These are phyloP conservation scores for Camelina neglecta DNA, from an alignment of 345 rosid genomes.

Conservation along the genomic window DNA sequence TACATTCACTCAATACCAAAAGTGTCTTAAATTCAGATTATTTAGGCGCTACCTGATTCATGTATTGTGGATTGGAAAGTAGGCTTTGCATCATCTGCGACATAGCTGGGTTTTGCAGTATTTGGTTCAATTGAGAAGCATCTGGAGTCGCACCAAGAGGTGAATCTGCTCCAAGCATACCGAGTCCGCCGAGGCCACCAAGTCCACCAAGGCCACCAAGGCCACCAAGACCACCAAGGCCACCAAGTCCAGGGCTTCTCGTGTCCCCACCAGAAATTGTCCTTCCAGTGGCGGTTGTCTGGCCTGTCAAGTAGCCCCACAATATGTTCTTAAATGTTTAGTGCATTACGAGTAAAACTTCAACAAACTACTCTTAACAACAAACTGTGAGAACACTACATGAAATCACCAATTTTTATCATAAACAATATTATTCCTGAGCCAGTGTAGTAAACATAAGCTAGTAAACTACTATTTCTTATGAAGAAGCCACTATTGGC, in stretches of 20 bases:
- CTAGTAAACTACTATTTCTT: background rate
- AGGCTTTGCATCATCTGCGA: conserved; percentile 86
- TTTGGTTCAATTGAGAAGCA: conserved; percentile 59
- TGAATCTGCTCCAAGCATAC: conserved; percentile 60
- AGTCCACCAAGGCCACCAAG: conserved; percentile 61
- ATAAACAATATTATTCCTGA: conserved; percentile 7
- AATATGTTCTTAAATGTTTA: background rate
- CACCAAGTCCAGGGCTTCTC: conserved; percentile 62
- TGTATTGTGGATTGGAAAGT: conserved; percentile 75
- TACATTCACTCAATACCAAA: background rate
- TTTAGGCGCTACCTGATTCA: conserved; percentile 65
- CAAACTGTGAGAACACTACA: conserved; percentile 1
- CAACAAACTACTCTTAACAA: background rate
- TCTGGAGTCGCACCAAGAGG: conserved; percentile 59
- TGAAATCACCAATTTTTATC: background rate
- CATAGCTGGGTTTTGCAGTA: conserved; percentile 81
- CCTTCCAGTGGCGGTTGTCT: conserved; percentile 58
- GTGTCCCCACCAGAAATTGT: conserved; percentile 57
- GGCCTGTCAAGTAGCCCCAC: conserved; percentile 42
- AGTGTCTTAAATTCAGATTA: conserved; percentile 3
- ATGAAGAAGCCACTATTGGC: background rate
- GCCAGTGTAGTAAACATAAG: background rate
- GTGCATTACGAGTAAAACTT: background rate
- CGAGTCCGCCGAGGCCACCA: conserved; percentile 72
- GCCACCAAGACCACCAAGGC: conserved; percentile 67